Base-by-base conservation (phyloP, 495 filamentous ascomycete species). In the Bombardia bombarda region DNA sequence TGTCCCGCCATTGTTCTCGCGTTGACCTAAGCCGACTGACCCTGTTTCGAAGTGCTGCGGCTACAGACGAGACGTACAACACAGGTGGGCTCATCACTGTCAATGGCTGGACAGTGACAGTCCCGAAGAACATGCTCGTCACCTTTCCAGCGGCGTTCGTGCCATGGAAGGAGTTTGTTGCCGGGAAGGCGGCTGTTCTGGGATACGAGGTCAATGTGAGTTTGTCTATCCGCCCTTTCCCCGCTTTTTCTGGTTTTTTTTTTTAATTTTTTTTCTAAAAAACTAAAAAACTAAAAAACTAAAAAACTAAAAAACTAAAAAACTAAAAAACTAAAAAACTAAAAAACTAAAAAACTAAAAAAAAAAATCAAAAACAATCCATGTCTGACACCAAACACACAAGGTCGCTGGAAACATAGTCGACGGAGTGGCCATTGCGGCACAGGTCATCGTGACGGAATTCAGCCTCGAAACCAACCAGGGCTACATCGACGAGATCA, bases 41-140 rank as follows among this genome's bases (percentile, higher is more conserved):
- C n/a, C n/a, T n/a, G n/a, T n/a, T n/a, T n/a, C n/a, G 23, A 10
- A 56, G 54, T 43, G 57, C 59, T 35, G 55, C 55, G 1, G 44
- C 49, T 9, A 50, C 45, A 12, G 49, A 57, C 25, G 42, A 52
- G 19, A 41, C 48, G 10, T 63, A 60, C 50, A 68, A 68, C 46
- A 52, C 53, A 1, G 66, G 65, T 17, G 66, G 66, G 9, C 50
- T 47, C 24, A 60, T 68, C 24, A 46, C 45, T 5, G 55, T 70
- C n/a, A 57, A 56, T 9, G 62, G 63, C 1, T 68, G 55, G 52
- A 58, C 32, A 10, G 54, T 70, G 18, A 56, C 40, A n/a, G 53
- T 68, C 3, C 66, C 66, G 19, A 52, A 67, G 52, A 70, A 70
- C 45, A 38, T 67, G 25, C 50, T 62, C 7, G 61, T 62, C 14